phyloP scores from a whole-genome alignment of 1,139 yeast genomes.

The Meyerozyma guilliermondii region DNA sequence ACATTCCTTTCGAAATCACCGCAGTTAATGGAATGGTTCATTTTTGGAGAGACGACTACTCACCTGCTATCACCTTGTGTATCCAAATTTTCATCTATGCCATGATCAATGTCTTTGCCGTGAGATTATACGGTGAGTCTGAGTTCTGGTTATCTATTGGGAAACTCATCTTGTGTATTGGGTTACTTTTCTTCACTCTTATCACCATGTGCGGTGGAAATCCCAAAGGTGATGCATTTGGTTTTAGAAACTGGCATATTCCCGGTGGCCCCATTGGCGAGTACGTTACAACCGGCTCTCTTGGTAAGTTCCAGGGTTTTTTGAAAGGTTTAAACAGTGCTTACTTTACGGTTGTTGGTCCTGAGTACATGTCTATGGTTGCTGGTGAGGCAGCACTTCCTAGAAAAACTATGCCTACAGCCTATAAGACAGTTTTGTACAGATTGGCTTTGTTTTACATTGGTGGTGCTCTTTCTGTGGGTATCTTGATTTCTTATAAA shows the following conservation, averaged over 20 bases:
- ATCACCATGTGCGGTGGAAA: slow-evolving; percentile 85
- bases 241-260: slow-evolving; percentile 60
- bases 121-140: slow-evolving; percentile 66
- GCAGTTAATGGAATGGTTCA: slow-evolving; percentile 76
- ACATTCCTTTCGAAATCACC: slow-evolving; percentile 77
- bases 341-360: slow-evolving; percentile 73
- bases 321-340: slow-evolving; percentile 57
- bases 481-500: slow-evolving; percentile 37
- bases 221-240: slow-evolving; percentile 59
- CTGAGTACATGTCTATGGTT: slow-evolving; percentile 78
- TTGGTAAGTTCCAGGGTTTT: slow-evolving; percentile 72
- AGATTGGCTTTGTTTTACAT: slow-evolving; percentile 68
- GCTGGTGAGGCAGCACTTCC: slow-evolving; percentile 83
- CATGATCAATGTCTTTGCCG: slow-evolving; percentile 66
- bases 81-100: slow-evolving; percentile 61
- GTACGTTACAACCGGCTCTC: slow-evolving; percentile 47
- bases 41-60: slow-evolving; percentile 75
- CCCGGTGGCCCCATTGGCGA: slow-evolving; percentile 49
- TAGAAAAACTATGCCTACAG: slow-evolving; percentile 68
- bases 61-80: slow-evolving; percentile 58
- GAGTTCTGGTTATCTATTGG: slow-evolving; percentile 80
- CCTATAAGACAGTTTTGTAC: slow-evolving; percentile 72
- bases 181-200: slow-evolving; percentile 67
- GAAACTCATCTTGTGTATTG: slow-evolving; percentile 66
- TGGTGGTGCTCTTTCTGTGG: slow-evolving; percentile 40